These are phyloP conservation scores for Bremia lactucae DNA, from an alignment of 352 stramenopile genomes.

Conservation along the genomic window DNA sequence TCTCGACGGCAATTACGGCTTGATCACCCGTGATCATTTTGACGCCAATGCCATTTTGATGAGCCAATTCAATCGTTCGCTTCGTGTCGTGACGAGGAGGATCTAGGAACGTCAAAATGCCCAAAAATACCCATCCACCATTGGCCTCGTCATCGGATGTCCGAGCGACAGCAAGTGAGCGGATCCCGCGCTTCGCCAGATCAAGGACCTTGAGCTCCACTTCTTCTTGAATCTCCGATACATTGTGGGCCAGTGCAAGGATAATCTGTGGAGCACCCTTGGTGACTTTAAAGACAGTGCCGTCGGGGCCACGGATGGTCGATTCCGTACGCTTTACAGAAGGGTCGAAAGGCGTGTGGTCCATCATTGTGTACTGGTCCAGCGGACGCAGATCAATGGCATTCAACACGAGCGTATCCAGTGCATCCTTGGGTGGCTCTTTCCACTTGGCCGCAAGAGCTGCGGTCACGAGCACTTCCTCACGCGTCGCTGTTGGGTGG, in stretches of 20 bases:
- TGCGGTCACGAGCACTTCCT: slow-evolving; percentile 86
- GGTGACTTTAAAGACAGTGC: slow-evolving; percentile 86
- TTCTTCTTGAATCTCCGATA: slow-evolving; percentile 65
- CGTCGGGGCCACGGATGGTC: slow-evolving; percentile 65
- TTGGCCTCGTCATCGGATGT: slow-evolving; percentile 66
- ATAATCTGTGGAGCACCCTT: slow-evolving; percentile 94
- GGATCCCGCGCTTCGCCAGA: slow-evolving; percentile 80
- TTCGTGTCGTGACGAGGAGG: slow-evolving; percentile 91
- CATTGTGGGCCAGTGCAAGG: slow-evolving; percentile 66
- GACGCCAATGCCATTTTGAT: slow-evolving; percentile 88
- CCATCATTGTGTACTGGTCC: slow-evolving; percentile 74
- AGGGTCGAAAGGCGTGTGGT: slow-evolving; percentile 78
- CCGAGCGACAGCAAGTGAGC: slow-evolving; percentile 81
- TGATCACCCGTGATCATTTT: slow-evolving; percentile 97
- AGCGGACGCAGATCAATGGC: slow-evolving; percentile 75
- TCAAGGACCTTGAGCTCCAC: slow-evolving; percentile 86
- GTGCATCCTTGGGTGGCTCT: slow-evolving; percentile 86
- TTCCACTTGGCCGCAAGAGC: slow-evolving; percentile 91
- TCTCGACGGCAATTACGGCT: slow-evolving; percentile 88
- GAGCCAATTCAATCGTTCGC: slow-evolving; percentile 85
- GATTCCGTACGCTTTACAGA: slow-evolving; percentile 90
- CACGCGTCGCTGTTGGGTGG: slow-evolving; percentile 58
- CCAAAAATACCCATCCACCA: slow-evolving; percentile 88
- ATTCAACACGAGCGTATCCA: slow-evolving; percentile 89
- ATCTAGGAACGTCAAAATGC: slow-evolving; percentile 93